These are phyloP conservation scores for Gamsiella multidivaricata DNA, from an alignment of 192 early-diverging fungal species.

Conservation along the genomic window DNA sequence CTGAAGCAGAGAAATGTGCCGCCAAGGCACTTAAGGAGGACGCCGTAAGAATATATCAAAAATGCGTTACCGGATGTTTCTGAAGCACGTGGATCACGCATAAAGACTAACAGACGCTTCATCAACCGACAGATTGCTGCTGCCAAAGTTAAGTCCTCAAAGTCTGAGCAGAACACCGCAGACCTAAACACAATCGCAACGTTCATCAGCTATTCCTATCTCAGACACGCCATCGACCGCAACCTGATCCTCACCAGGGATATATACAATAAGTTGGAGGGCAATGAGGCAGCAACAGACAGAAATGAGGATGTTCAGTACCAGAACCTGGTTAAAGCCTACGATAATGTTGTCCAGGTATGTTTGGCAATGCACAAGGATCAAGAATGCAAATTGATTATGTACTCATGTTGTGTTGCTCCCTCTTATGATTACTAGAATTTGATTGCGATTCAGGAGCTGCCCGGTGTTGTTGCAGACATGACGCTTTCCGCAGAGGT, in stretches of 20 bases:
- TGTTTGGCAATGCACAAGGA: conserved; percentile 1
- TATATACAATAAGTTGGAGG: conserved; percentile 54
- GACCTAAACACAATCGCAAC: conserved; percentile 65
- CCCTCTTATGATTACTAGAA: conserved; percentile 47
- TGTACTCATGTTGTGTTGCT: neutral
- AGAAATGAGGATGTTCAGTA: conserved; percentile 58
- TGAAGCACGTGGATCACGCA: neutral
- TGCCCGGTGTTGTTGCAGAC: conserved; percentile 63
- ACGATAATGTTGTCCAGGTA: conserved; percentile 73
- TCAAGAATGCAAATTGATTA: neutral
- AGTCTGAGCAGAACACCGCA: conserved; percentile 67
- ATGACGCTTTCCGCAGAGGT: conserved; percentile 58
- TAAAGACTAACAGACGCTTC: neutral
- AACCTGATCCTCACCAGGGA: conserved; percentile 62
- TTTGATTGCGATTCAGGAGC: conserved; percentile 64
- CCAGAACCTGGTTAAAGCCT: conserved; percentile 74
- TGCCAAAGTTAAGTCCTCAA: conserved; percentile 76
- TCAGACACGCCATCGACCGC: conserved; percentile 66
- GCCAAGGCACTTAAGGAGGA: conserved; percentile 74
- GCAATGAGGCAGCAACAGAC: conserved; percentile 23
- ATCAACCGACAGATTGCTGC: conserved; percentile 69
- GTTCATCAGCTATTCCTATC: conserved; percentile 68
- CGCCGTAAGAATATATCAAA: conserved; percentile 48
- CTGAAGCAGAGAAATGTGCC: conserved; percentile 69
- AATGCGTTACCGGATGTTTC: neutral